Conservation (phyloP, 495 filamentous ascomycete species). For the Penicillium robsamsonii region DNA sequence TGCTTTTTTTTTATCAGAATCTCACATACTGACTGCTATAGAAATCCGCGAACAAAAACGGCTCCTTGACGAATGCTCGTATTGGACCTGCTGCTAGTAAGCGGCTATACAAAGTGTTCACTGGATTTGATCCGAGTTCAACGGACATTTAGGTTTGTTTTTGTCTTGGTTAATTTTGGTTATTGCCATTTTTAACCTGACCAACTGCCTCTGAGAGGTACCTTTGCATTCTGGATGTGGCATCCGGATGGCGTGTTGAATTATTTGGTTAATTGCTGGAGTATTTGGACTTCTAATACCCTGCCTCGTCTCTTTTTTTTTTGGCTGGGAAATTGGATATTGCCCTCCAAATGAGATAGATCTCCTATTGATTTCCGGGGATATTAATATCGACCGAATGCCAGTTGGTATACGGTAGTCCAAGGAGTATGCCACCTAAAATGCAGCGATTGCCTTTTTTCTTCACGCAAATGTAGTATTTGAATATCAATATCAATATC, state of each 20-base stretch:
- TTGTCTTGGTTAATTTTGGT: conserved; percentile 2
- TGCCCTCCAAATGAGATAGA: background rate
- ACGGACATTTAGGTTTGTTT: conserved; percentile 58
- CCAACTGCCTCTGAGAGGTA: background rate
- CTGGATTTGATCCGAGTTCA: conserved; percentile 61
- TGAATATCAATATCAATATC: background rate
- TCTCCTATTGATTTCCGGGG: background rate
- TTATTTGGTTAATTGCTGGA: background rate
- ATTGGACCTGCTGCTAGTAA: conserved; percentile 70
- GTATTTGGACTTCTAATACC: background rate
- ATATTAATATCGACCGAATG: background rate
- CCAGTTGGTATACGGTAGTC: background rate
- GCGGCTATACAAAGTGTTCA: conserved; percentile 72
- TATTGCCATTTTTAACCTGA: background rate
- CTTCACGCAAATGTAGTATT: background rate
- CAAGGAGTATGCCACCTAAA: background rate
- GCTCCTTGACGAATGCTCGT: conserved; percentile 59
- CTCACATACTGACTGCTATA: conserved; percentile 21
- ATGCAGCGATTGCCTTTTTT: background rate
- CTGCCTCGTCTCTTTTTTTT: background rate
- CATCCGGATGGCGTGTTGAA: background rate
- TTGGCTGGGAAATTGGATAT: conserved; percentile 7
- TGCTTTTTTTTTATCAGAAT: background rate
- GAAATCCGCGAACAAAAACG: conserved; percentile 68
- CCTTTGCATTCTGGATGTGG: background rate